Evolutionary conservation across 148 eudicot species (phyloP).

Genomic region (Linanthus parryae): DNA sequence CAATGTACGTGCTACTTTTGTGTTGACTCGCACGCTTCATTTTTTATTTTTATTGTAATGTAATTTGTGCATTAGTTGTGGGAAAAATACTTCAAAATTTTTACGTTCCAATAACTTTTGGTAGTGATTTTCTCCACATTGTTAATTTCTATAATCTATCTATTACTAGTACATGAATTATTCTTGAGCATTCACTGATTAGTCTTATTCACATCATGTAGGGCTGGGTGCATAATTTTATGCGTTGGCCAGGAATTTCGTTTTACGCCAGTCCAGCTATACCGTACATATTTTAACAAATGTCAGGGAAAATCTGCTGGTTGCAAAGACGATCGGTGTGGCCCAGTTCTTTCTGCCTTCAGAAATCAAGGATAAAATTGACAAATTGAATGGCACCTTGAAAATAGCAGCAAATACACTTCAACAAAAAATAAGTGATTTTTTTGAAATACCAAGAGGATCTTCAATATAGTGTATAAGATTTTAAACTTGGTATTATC

Average conservation of each 20-base stretch:
- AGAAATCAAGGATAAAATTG: constrained; percentile 36
- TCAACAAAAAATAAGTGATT: constrained; percentile 57
- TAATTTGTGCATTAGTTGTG: too few relatives aligned
- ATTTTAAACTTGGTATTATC: constrained; percentile 2
- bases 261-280: constrained; percentile 90
- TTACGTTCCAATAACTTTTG: too few relatives aligned
- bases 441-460: constrained; percentile 55
- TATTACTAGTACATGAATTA: too few relatives aligned
- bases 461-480: constrained; percentile 70
- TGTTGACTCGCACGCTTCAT: too few relatives aligned
- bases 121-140: too few relatives aligned
- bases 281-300: constrained; percentile 73
- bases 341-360: constrained; percentile 51
- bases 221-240: constrained; percentile 77
- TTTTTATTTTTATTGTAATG: too few relatives aligned
- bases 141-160: too few relatives aligned
- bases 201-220: constrained; percentile 25
- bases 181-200: too few relatives aligned
- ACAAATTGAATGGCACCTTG: constrained; percentile 31
- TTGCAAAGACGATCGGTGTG: constrained; percentile 55
- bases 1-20: too few relatives aligned
- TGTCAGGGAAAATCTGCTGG: constrained; percentile 65
- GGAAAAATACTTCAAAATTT: too few relatives aligned
- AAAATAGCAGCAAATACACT: constrained; percentile 54
- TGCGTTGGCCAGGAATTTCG: constrained; percentile 76